Base-by-base conservation (phyloP, 2,329 filamentous ascomycete genomes). In the Neonectria punicea region DNA sequence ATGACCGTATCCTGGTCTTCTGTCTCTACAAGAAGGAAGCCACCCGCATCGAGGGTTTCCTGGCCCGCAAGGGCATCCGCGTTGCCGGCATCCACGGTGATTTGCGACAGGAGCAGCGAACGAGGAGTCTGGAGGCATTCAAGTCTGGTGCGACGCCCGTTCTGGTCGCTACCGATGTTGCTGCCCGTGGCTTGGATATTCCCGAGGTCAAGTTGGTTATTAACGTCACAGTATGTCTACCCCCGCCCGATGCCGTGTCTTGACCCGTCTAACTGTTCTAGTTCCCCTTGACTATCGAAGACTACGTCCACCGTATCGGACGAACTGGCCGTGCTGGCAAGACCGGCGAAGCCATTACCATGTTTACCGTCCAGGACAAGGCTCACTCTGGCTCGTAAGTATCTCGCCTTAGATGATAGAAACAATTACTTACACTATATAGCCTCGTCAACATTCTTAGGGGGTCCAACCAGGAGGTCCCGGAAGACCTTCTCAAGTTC, bases 1-100 rank as follows among this genome's bases (percentile, higher is more conserved):
- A 93, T 65, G 94, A 98, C 76, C 90, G 93, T 61, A 94, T 98
- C 70, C 82, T 98, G 18, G 93, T 98, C 5, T 99, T 99, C 80
- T 97, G 94, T 75, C 82, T 99, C 64, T 99, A 99, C 87, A 99
- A 99, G 84, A 99, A 99, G 83, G 96, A 99, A 83, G 95, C 95
- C 1, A 92, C 93, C 7, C 90, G 96, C 22, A 87, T 99, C 8
- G 95, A 98, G 80, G 86, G 87, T 65, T 93, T 94, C 77, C 87
- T 99, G 58, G 85, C 89, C 68, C 86, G 88, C 61, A 92, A 92
- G 76, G 93, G 94, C 30, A 91, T 97, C 78, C 88, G 87, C 50
- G 95, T 98, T 18, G 93, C 90, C 53, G 94, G 93, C 58, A 99
- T 99, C 69, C 96, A 99, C 80, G 96, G 96, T 60, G 94, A 98